phyloP scores from a whole-genome alignment of 306 rosid species.

The Vigna angularis region DNA sequence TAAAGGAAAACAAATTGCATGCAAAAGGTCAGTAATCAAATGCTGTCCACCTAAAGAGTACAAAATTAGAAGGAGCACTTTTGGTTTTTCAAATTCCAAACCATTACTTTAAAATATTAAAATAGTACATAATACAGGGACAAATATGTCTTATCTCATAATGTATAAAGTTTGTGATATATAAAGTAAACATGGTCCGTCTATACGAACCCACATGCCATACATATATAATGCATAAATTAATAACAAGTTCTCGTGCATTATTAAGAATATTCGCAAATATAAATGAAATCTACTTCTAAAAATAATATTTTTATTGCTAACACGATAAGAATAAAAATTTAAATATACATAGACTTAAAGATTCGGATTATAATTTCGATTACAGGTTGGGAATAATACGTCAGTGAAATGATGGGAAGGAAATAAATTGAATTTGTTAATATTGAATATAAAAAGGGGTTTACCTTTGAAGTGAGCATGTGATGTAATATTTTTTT shows the following conservation, averaged over 20 bases:
- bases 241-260: not conserved
- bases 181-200: not conserved
- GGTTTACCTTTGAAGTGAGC: not conserved
- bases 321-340: not conserved
- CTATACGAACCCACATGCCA: not conserved
- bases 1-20: not conserved
- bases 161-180: not conserved
- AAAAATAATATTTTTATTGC: not conserved
- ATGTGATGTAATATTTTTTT: not conserved
- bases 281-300: not conserved
- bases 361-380: not conserved
- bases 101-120: not conserved
- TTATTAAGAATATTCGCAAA: not conserved
- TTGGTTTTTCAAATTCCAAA: slow-evolving; percentile 1
- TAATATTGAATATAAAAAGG: no score
- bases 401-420: not conserved
- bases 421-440: no score
- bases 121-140: not conserved
- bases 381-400: not conserved
- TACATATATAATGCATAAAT: not conserved
- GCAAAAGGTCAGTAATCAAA: not conserved
- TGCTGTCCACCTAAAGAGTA: not conserved
- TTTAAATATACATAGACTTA: not conserved
- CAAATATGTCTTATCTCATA: not conserved
- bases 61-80: not conserved